Evolutionary conservation across 371 early-diverging fungal genomes (phyloP), one percentile per base, ranked within the genome.

Genomic region (Mucor sp.): DNA sequence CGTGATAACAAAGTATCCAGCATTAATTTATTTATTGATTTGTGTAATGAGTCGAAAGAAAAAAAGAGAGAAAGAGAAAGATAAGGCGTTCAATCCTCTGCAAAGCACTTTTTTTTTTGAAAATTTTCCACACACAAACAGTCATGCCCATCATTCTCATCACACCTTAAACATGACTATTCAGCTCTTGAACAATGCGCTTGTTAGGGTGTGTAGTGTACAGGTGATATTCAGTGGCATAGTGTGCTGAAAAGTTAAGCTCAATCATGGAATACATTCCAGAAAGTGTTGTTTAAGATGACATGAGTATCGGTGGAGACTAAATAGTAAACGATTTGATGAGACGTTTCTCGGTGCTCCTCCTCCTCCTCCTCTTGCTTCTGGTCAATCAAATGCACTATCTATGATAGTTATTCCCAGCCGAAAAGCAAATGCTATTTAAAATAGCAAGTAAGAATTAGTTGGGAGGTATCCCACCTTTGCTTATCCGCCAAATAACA

Each of bases 1-100:
- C 66, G 62, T 12, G 68, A 50, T 55, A 68, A 23, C 23, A 74
- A 19, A 27, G 43, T 63, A 47, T 74, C 75, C 41, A 74, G 66
- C 75, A 74, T 74, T 58, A 14, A 21, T 50, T 27, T 12, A 50
- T 25, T 50, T 50, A 9, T 50, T 50, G 14, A 25, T 50, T 48
- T 48, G 17, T 41, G 41, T 41, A 41, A 41, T 41, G 15, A 41
- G 14, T 30, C 6, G 14, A 37, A 14, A 2, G 37, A 4, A 17
- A 17, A 17, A 41, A 57, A 30, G 28, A 43, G 32, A 35, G n/a
- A 17, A 11, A 41, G 5, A 17, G 17, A 41, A 41, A 41, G 41
- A 17, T 41, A 41, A 41, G 41, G 41, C 41, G 41, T 41, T 41
- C 41, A 41, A 41, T 15, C 41, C 41, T 41, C 41, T 41, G 41